phyloP scores from a whole-genome alignment of 2,329 filamentous ascomycete species.

The Blastomyces parvus region DNA sequence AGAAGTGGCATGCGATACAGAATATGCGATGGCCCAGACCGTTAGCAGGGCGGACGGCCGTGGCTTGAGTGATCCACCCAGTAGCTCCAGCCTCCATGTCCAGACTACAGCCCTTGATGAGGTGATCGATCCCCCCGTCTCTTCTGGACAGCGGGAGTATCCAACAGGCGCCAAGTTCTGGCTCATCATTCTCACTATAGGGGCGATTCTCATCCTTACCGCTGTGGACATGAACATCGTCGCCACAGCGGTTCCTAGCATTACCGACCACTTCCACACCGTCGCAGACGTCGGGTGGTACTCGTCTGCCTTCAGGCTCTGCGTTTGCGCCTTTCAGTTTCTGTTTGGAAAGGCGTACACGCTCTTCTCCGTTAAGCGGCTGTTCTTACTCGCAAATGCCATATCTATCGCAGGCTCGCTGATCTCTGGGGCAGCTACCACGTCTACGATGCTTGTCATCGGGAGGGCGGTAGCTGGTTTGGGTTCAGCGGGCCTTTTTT shows the following conservation, averaged over 20 bases:
- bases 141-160: background rate
- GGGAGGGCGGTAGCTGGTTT: background rate
- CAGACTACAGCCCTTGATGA: background rate
- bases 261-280: slow-evolving; percentile 23
- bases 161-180: background rate
- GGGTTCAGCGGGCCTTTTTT: background rate
- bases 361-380: slow-evolving; percentile 24
- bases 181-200: background rate
- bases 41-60: background rate
- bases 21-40: background rate
- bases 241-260: slow-evolving; percentile 13
- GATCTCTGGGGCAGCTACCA: background rate
- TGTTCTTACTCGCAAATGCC: slow-evolving; percentile 19
- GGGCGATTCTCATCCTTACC: background rate
- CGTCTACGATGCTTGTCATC: background rate
- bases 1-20: background rate
- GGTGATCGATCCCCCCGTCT: background rate
- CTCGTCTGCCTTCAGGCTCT: slow-evolving; percentile 15
- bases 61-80: background rate
- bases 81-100: background rate
- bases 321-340: slow-evolving; percentile 19
- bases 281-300: slow-evolving; percentile 26
- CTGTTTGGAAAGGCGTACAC: slow-evolving; percentile 23
- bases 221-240: background rate
- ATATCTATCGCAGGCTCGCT: slow-evolving; percentile 9